phyloP scores from a whole-genome alignment of 2,329 filamentous ascomycete genomes.

The Alternaria sp. region DNA sequence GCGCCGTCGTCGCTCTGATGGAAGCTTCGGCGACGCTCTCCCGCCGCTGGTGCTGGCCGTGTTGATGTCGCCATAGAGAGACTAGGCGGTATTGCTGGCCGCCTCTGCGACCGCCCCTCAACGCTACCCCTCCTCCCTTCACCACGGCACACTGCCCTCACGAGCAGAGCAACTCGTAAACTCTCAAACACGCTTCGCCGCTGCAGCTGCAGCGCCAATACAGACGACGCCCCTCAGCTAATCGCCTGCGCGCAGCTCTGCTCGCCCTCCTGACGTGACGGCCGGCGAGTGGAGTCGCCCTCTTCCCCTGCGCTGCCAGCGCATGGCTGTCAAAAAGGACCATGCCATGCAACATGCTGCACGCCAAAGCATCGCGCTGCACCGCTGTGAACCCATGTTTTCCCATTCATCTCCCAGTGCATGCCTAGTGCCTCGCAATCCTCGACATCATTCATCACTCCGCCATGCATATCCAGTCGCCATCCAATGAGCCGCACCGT shows the following conservation, averaged over 20 bases:
- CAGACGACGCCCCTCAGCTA: conserved; percentile 13
- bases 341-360: conserved; percentile 24
- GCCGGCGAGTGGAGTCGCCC: conserved; percentile 25
- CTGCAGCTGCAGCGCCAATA: conserved; percentile 7
- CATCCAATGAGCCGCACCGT: conserved; percentile 30
- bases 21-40: conserved; percentile 8
- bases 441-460: conserved; percentile 10
- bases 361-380: conserved; percentile 37
- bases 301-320: conserved; percentile 15
- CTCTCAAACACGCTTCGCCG: conserved; percentile 12
- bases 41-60: not conserved
- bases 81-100: conserved; percentile 18
- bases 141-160: conserved; percentile 5
- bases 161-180: conserved; percentile 1
- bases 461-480: conserved; percentile 1
- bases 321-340: conserved; percentile 34
- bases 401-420: conserved; percentile 39
- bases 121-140: not conserved
- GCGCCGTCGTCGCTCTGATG: conserved; percentile 8
- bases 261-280: conserved; percentile 30
- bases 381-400: conserved; percentile 35
- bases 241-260: conserved; percentile 19
- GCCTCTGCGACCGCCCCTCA: conserved; percentile 27
- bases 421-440: conserved; percentile 23
- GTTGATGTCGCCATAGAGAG: not conserved